Percentiles rank a stretch among this genome's conserved stretches.
phyloP scores from a whole-genome alignment of 345 rosid species.

The Heritiera fomes region DNA sequence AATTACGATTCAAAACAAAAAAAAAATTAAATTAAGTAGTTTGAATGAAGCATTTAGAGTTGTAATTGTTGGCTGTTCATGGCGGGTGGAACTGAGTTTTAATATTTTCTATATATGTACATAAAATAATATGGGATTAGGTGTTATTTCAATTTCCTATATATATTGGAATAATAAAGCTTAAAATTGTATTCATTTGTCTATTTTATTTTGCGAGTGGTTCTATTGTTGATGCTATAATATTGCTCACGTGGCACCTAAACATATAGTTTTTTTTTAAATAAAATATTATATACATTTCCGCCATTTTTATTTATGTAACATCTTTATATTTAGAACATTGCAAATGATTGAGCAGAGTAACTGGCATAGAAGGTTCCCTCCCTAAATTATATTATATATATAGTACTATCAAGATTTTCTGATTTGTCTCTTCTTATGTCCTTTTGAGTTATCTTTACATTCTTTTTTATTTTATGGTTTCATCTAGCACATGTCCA shows the following conservation, averaged over 20 bases:
- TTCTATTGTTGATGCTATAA: background rate
- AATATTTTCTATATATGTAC: background rate
- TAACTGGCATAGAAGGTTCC: background rate
- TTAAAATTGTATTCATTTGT: background rate
- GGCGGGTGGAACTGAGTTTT: background rate
- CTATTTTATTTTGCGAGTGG: slow-evolving; percentile 7
- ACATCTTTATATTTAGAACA: background rate
- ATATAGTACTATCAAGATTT: background rate
- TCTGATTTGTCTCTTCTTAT: background rate
- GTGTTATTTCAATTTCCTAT: background rate
- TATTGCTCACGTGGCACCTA: background rate
- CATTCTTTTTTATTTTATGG: background rate
- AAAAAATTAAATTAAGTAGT: background rate
- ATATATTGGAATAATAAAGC: background rate
- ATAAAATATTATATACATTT: background rate
- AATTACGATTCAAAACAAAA: too few relatives aligned
- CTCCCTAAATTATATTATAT: background rate
- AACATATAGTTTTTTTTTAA: background rate
- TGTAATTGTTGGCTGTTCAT: background rate
- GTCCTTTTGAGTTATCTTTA: background rate
- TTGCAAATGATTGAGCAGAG: background rate
- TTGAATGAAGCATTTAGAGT: background rate
- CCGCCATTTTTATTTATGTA: background rate
- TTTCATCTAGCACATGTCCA: too few relatives aligned
- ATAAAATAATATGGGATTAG: background rate